Base-by-base conservation (phyloP, 768 basidiomycete genomes). In the Gymnopilus dilepis region DNA sequence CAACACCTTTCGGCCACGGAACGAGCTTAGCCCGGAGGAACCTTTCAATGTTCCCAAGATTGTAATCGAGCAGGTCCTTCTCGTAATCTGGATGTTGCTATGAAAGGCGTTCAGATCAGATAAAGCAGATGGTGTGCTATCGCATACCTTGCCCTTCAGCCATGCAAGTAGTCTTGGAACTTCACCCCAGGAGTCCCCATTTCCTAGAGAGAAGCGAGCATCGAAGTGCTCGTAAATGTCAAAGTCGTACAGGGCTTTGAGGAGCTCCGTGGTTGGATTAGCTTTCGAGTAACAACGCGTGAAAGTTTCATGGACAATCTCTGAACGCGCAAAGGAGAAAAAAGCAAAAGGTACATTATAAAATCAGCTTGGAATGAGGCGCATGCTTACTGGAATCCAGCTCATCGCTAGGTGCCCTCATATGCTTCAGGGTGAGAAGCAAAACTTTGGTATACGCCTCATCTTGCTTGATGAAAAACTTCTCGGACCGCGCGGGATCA, bases 401-500 rank as follows among this genome's bases (percentile, higher is more conserved):
- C 6, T 50, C 47, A 1, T 31, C 47, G 17, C 31, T 50, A 13
- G 47, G 28, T 4, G 13, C 17, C 17, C 28, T 50, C 47, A 50
- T 50, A 31, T 50, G 47, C 30, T n/a, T 50, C 26, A 50, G 11
- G 8, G 47, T 30, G n/a, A 50, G 47, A 28, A 50, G 47, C 15
- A 50, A n/a, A 9, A 50, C 17, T n/a, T 50, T 50, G 4, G 47
- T 31, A 9, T 50, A 50, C 6, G 47, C 47, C 19, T 50, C 47
- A 28, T 50, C 47, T 31, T 50, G 47, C 19, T 31, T 50, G 6
- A 50, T 50, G n/a, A 50, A 50, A n/a, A 50, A 50, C 26, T 50
- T 31, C 26, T 17, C 26, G 12, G 41, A 57, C 17, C 56, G 56
- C 13, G 56, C 31, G 24, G 34, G 53, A 41, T 58, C 43, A 19